Evolutionary conservation across 176 grass and related monocot genomes (phyloP).

Genomic region (Chloris gayana): DNA sequence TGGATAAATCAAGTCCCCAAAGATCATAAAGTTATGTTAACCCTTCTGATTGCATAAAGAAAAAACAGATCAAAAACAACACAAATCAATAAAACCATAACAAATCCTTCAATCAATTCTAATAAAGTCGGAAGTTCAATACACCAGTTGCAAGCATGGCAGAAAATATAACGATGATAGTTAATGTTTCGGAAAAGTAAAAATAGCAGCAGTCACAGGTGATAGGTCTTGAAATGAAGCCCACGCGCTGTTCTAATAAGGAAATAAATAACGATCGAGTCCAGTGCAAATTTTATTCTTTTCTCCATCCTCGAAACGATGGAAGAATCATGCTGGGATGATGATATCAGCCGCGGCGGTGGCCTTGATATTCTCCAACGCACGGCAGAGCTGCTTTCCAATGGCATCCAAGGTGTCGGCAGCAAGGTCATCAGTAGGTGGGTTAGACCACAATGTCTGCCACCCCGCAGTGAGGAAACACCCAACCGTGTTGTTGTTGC

Average conservation of each 20-base stretch:
- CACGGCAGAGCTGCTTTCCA: constrained; percentile 28
- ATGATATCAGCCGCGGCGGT: not conserved
- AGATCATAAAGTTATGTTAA: not conserved
- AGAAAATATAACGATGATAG: not conserved
- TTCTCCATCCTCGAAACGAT: not conserved
- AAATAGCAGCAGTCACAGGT: not conserved
- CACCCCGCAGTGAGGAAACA: constrained; percentile 39
- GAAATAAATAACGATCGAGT: not conserved
- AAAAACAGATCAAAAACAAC: not conserved
- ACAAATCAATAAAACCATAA: not conserved
- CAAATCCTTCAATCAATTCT: too few relatives aligned
- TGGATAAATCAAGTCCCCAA: too few relatives aligned
- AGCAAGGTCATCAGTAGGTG: not conserved
- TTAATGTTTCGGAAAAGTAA: not conserved
- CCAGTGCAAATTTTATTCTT: not conserved
- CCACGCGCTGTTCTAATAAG: not conserved
- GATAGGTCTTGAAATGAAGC: too few relatives aligned
- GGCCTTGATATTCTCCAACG: constrained; percentile 50
- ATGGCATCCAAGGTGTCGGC: not conserved
- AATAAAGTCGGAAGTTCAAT: not conserved
- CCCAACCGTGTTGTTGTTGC: not conserved
- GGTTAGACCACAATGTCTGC: constrained; percentile 17
- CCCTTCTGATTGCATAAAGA: not conserved
- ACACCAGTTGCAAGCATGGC: not conserved
- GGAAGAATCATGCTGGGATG: not conserved